Base-by-base conservation (phyloP, 2,329 filamentous ascomycete species). In the Colletotrichum sp. region DNA sequence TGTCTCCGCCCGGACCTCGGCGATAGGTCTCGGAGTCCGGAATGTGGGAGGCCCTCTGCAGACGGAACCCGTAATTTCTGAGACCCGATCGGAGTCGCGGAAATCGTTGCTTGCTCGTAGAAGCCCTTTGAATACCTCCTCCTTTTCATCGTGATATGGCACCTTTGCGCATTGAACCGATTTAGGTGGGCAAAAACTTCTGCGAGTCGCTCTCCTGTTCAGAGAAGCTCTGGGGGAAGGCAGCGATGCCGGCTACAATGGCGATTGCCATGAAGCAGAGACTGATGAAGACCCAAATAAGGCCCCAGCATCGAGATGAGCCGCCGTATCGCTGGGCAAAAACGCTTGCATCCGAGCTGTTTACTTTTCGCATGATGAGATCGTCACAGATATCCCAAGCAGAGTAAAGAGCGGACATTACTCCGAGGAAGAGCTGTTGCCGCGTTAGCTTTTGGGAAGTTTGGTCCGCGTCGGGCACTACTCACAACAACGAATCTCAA, bases 341-440 rank as follows among this genome's bases (percentile, higher is more conserved):
- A 34, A 95, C 93, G 79, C 93, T 95, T 36, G 94, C 94, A 81
- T 96, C 94, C 6, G 94, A 95, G 26, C 90, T 92, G 83, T 96
- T 96, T 68, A 96, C 93, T 85, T 96, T 96, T 75, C 94, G 90
- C 6, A 96, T 86, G 79, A 96, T 95, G 36, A 96, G 87, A 79
- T 96, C 94, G 81, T 96, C 94, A 84, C 94, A 96, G 79, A 96
- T 96, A 86, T 96, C 94, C 94, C 94, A 96, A 7, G 95, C 94
- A 78, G 93, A 95, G 84, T 96, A 96, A 2, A 96, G 89, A 3
- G 92, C 93, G 8, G 92, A 94, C 94, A 96, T 96, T 79, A 96
- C 94, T 57, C 94, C 94, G 77, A 96, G 95, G 80, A 96, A 96
- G 32, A 96, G 89, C 86, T 91, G 76, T 22, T n/a, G 12, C 10